A percentile compares a stretch with the other conserved stretches of the same genome.
Evolutionary conservation across 208 protist genomes (phyloP).

Genomic region (Leishmania martiniquensis): DNA sequence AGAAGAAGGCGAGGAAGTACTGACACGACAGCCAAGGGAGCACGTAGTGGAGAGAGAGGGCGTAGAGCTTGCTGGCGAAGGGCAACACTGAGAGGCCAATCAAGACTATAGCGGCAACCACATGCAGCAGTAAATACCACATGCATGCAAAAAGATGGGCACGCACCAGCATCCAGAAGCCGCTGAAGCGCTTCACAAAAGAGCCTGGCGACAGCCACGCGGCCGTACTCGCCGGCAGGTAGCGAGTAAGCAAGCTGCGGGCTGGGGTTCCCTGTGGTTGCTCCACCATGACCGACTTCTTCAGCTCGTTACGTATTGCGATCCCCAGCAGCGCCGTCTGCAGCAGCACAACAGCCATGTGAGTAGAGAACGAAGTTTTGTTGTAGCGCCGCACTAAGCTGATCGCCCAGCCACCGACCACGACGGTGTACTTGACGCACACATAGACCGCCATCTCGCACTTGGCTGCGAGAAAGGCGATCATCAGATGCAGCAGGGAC

Average conservation of each 20-base stretch:
- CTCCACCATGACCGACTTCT: conserved; percentile 33
- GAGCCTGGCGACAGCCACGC: conserved; percentile 27
- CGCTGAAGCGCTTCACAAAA: conserved; percentile 31
- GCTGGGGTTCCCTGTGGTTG: not conserved
- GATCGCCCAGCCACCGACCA: not conserved
- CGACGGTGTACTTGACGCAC: not conserved
- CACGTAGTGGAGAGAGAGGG: conserved; percentile 54
- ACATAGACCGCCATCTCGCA: not conserved
- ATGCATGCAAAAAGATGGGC: conserved; percentile 48
- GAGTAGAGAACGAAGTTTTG: conserved; percentile 63
- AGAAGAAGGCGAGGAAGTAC: conserved; percentile 71
- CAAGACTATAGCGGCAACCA: conserved; percentile 43
- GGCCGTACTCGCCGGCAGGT: conserved; percentile 12
- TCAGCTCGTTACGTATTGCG: conserved; percentile 73
- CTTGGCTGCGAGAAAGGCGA: not conserved
- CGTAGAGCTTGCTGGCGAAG: conserved; percentile 68
- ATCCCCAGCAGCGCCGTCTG: conserved; percentile 69
- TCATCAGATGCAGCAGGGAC: conserved; percentile 10
- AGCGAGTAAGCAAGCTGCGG: conserved; percentile 7
- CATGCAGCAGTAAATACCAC: conserved; percentile 63
- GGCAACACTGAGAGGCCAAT: conserved; percentile 75
- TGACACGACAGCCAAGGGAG: conserved; percentile 75
- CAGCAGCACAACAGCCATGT: conserved; percentile 55
- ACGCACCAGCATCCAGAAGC: conserved; percentile 48
- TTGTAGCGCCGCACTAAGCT: conserved; percentile 41